phyloP scores from a whole-genome alignment of 2,329 filamentous ascomycete genomes.

The Leptodontidium sp. region DNA sequence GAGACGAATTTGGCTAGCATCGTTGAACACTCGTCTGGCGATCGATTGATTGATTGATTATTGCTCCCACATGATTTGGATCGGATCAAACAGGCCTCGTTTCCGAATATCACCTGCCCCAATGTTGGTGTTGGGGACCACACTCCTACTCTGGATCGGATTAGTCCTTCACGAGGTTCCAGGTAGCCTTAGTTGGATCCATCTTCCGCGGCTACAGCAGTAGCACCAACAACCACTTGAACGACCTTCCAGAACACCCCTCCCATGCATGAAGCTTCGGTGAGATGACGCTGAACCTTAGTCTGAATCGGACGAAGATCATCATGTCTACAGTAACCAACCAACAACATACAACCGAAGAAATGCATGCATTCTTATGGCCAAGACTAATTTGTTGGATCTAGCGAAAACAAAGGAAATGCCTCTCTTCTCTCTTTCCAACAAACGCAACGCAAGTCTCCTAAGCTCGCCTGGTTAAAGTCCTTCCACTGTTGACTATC shows the following conservation, averaged over 20 bases:
- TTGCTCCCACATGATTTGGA: conserved; percentile 12
- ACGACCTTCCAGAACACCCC: conserved; percentile 24
- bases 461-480: conserved; percentile 16
- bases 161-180: neutral
- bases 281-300: conserved; percentile 17
- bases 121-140: neutral
- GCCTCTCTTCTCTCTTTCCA: neutral
- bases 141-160: too few species aligned
- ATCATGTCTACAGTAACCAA: neutral
- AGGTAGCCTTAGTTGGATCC: neutral
- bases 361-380: neutral
- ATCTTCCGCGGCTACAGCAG: conserved; percentile 1
- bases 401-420: neutral
- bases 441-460: neutral
- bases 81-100: conserved; percentile 4
- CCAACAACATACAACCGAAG: neutral
- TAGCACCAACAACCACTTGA: neutral
- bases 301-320: neutral
- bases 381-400: neutral
- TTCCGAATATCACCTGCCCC: conserved; percentile 14
- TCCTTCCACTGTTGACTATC: neutral
- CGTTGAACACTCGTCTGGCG: too few species aligned
- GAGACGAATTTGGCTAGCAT: too few species aligned
- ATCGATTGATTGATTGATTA: neutral
- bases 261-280: conserved; percentile 23